phyloP scores from a whole-genome alignment of 2,329 filamentous ascomycete genomes.

The Fusarium stilboides region DNA sequence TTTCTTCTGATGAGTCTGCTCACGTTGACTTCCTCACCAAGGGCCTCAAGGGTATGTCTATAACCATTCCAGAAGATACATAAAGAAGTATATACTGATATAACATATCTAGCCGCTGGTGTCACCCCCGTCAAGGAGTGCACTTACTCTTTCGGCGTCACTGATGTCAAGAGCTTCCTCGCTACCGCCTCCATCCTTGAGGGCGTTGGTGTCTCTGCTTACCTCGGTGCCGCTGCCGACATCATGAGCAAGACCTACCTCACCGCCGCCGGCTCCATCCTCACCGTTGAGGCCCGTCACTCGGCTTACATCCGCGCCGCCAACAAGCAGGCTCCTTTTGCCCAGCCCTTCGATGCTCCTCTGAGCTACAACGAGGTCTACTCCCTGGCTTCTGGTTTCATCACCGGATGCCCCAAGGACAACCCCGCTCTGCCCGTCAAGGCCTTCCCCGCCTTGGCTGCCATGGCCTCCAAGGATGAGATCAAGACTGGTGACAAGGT shows the following conservation, averaged over 20 bases:
- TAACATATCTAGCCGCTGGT: conserved; percentile 54
- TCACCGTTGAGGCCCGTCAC: conserved; percentile 75
- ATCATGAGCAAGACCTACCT: conserved; percentile 73
- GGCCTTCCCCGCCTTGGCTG: conserved; percentile 68
- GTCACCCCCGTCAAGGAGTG: conserved; percentile 67
- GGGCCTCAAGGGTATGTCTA: conserved; percentile 33
- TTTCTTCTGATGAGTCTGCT: conserved; percentile 66
- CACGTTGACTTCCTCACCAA: conserved; percentile 44
- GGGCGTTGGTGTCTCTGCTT: conserved; percentile 75
- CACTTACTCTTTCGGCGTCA: conserved; percentile 72
- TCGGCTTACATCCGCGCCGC: conserved; percentile 70
- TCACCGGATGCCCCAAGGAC: conserved; percentile 67
- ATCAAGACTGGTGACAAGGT: conserved; percentile 48
- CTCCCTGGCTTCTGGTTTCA: conserved; percentile 76
- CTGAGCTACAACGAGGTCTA: conserved; percentile 72
- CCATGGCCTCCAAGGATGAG: conserved; percentile 47
- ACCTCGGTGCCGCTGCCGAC: conserved; percentile 73
- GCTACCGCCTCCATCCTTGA: conserved; percentile 75
- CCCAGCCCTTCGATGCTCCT: conserved; percentile 73
- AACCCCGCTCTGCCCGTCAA: conserved; percentile 72
- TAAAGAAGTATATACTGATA: neutral
- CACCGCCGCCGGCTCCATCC: conserved; percentile 73
- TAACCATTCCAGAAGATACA: neutral
- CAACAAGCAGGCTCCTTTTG: conserved; percentile 66
- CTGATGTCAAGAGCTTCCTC: conserved; percentile 71